A percentile compares a stretch with the other conserved stretches of the same genome.
phyloP scores from a whole-genome alignment of 495 filamentous ascomycete species.

The Penicillium silybi region DNA sequence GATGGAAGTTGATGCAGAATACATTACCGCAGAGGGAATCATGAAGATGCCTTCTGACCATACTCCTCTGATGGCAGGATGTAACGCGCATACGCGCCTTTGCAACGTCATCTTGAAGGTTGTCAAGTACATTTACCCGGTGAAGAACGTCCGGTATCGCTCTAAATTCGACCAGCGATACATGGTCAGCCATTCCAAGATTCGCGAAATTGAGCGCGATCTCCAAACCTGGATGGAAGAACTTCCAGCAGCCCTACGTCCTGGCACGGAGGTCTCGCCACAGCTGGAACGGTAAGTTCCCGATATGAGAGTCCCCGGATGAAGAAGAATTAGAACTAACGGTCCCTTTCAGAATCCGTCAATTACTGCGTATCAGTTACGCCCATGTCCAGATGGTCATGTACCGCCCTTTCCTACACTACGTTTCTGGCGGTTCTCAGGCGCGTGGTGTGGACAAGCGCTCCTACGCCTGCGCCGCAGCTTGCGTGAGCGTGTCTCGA shows the following conservation, averaged over 20 bases:
- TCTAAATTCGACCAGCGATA: conserved; percentile 61
- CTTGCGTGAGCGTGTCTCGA: conserved; percentile 83
- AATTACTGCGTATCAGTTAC: conserved; percentile 81
- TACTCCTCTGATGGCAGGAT: conserved; percentile 71
- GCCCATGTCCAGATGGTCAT: conserved; percentile 93
- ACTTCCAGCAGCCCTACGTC: conserved; percentile 69
- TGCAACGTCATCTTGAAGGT: conserved; percentile 79
- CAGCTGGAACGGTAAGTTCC: conserved; percentile 68
- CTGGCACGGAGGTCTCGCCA: conserved; percentile 67
- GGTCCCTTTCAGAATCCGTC: conserved; percentile 61
- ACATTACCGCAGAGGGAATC: conserved; percentile 76
- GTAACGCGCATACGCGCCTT: conserved; percentile 79
- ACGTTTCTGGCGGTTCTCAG: conserved; percentile 69
- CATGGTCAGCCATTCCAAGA: conserved; percentile 81
- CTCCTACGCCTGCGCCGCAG: conserved; percentile 88
- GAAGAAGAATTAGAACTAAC: neutral
- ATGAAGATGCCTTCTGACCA: conserved; percentile 67
- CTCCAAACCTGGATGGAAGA: conserved; percentile 79
- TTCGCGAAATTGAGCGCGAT: conserved; percentile 86
- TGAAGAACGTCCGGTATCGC: conserved; percentile 59
- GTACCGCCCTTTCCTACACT: conserved; percentile 93
- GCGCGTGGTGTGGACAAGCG: conserved; percentile 74
- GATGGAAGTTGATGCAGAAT: conserved; percentile 83
- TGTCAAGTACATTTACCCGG: conserved; percentile 84
- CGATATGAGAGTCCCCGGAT: neutral